Conservation (phyloP, 306 rosid species). For the Luffa aegyptiaca region DNA sequence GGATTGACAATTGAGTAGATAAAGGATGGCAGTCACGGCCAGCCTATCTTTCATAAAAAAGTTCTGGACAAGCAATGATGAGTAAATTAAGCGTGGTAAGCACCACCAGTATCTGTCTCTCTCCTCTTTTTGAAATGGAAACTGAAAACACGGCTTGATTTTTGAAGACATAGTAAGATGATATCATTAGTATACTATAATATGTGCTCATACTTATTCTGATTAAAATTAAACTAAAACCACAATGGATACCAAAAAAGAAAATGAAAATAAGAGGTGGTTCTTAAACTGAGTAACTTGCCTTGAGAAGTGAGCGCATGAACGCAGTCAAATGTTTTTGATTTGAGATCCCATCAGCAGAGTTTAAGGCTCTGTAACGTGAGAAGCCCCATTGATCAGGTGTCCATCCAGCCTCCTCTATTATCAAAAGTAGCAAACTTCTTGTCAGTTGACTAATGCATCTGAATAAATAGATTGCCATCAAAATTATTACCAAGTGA, state of each 20-base stretch:
- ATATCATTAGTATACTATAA: not conserved
- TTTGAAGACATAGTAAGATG: not conserved
- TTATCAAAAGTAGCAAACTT: slow-evolving; percentile 25
- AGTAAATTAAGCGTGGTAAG: not conserved
- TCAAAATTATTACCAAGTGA: not conserved
- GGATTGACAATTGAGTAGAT: not conserved
- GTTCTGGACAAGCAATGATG: not conserved
- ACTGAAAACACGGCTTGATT: not conserved
- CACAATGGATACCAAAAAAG: not conserved
- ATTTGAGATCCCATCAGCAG: slow-evolving; percentile 51
- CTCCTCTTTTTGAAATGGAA: not conserved
- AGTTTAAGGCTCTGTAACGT: slow-evolving; percentile 43
- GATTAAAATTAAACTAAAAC: not conserved
- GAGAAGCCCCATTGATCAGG: slow-evolving; percentile 94
- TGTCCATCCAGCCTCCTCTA: slow-evolving; percentile 96
- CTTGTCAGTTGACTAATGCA: slow-evolving; percentile 9
- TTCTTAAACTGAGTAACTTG: slow-evolving; percentile 13
- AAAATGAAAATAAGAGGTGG: not conserved
- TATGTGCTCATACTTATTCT: not conserved
- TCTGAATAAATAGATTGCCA: not conserved
- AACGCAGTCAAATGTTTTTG: slow-evolving; percentile 58
- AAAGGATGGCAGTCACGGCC: not conserved
- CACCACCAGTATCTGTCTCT: not conserved
- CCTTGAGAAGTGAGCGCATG: slow-evolving; percentile 88
- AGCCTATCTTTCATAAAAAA: not conserved